Base-by-base conservation (phyloP, 2,329 filamentous ascomycete genomes). In the Dryadomyces quercus-mongolicae region DNA sequence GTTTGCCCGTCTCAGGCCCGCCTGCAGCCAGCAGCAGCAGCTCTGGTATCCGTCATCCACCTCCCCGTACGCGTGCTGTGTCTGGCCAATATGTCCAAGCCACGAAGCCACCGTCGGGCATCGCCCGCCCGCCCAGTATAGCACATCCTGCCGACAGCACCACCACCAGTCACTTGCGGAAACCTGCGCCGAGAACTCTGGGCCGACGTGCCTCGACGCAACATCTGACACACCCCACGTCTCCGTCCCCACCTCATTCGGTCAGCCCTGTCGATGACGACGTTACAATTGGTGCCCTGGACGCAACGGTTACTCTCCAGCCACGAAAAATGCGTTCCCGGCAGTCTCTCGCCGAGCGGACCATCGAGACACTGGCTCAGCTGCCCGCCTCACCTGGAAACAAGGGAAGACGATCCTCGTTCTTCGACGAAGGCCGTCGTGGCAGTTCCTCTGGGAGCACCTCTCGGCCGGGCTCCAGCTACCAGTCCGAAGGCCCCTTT, bases 331-430 rank as follows among this genome's bases (percentile, higher is more conserved):
- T 38, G n/a, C 61, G 67, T 36, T 63, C 69, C 1, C 64, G 70
- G 53, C 74, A 78, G 52, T 91, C 88, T 0, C 73, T 96, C 4
- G 82, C 86, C 0, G 91, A 96, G 62, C 77, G 92, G 55, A 94
- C 91, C 0, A 84, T 95, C 45, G 88, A 95, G 66, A 95, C 88
- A 0, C 71, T 96, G 6, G 78, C 89, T 3, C 80, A 82, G 49
- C 72, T 95, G 34, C 87, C 90, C 0, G 82, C 87, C 0, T 93
- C 90, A 0, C 90, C 91, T 5, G 80, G 80, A 0, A 67, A 48
- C 80, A 76, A 52, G 80, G 81, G 56, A 80, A 82, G 53, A 73
- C 78, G 9, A 16, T 88, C 88, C 0, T 82, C 80, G 54, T 90
- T 95, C 66, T 93, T 87, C 64, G 82, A 81, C 50, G 48, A 22